phyloP scores from a whole-genome alignment of 257 asterid genomes.

The Lavandula angustifolia region DNA sequence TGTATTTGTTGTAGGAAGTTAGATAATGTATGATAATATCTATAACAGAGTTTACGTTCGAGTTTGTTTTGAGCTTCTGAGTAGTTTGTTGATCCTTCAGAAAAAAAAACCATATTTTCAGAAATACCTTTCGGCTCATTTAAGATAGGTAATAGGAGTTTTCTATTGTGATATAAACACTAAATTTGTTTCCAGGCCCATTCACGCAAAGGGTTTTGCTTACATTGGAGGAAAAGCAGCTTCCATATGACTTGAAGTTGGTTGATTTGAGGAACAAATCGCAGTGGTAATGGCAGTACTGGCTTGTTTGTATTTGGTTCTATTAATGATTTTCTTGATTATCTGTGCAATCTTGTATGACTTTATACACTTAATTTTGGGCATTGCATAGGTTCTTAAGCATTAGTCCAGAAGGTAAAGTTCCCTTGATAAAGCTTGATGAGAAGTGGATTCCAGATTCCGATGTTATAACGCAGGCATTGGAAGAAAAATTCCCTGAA shows the following conservation, averaged over 20 bases:
- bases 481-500: conserved; percentile 86
- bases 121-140: neutral
- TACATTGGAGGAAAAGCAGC: conserved; percentile 84
- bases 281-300: conserved; percentile 56
- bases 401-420: conserved; percentile 88
- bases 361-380: neutral
- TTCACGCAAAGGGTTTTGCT: conserved; percentile 88
- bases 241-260: conserved; percentile 80
- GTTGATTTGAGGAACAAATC: conserved; percentile 84
- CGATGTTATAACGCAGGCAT: conserved; percentile 79
- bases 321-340: neutral
- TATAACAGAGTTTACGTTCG: neutral
- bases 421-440: conserved; percentile 81
- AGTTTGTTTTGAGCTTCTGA: neutral
- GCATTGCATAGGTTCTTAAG: conserved; percentile 56
- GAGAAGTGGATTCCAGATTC: conserved; percentile 95
- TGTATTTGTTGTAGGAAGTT: neutral
- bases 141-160: neutral
- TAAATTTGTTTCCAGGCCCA: conserved; percentile 59
- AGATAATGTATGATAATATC: conserved; percentile 5
- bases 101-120: neutral
- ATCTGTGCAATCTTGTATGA: conserved; percentile 5
- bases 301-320: neutral
- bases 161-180: neutral
- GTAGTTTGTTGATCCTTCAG: neutral